These are phyloP conservation scores for Lactarius hatsudake DNA, from an alignment of 768 basidiomycete genomes.

Conservation along the genomic window DNA sequence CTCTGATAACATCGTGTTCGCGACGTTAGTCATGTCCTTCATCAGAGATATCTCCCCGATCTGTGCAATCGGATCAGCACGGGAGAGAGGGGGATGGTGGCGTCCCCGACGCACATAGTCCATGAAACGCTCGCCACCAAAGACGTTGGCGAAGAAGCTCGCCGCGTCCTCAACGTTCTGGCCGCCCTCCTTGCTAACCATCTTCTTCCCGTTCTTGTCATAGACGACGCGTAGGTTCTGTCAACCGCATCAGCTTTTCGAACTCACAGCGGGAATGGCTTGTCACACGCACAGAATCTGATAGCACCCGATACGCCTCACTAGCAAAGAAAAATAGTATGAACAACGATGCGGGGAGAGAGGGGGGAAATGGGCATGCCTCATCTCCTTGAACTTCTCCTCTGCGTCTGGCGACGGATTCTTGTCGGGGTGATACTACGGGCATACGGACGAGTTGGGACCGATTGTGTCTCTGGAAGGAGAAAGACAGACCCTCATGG, in stretches of 20 bases:
- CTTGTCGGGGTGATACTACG: conserved; percentile 92
- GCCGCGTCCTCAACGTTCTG: conserved; percentile 86
- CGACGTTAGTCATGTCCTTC: conserved; percentile 87
- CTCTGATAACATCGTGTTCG: conserved; percentile 84
- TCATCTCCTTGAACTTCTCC: conserved; percentile 96
- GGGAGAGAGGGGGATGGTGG: conserved; percentile 9
- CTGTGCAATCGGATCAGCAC: conserved; percentile 40
- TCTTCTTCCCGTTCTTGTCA: conserved; percentile 91
- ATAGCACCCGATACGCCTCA: conserved; percentile 93
- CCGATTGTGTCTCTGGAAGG: background rate
- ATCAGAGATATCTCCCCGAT: conserved; percentile 96
- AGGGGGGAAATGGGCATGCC: conserved; percentile 43
- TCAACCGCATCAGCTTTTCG: background rate
- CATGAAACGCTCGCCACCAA: conserved; percentile 88
- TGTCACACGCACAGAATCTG: conserved; percentile 58
- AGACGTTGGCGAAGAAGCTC: conserved; percentile 92
- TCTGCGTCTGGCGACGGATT: conserved; percentile 91
- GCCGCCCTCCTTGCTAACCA: conserved; percentile 81
- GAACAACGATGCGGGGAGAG: conserved; percentile 1
- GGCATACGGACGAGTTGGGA: conserved; percentile 33
- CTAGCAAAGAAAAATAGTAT: conserved; percentile 38
- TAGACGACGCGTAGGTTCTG: conserved; percentile 86
- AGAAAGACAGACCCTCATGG: conserved; percentile 69
- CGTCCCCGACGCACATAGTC: conserved; percentile 65
- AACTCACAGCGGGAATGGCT: background rate